Evolutionary conservation across 2,329 filamentous ascomycete genomes (phyloP), one percentile per base, ranked within the genome.

Genomic region (Aureobasidium sp.): DNA sequence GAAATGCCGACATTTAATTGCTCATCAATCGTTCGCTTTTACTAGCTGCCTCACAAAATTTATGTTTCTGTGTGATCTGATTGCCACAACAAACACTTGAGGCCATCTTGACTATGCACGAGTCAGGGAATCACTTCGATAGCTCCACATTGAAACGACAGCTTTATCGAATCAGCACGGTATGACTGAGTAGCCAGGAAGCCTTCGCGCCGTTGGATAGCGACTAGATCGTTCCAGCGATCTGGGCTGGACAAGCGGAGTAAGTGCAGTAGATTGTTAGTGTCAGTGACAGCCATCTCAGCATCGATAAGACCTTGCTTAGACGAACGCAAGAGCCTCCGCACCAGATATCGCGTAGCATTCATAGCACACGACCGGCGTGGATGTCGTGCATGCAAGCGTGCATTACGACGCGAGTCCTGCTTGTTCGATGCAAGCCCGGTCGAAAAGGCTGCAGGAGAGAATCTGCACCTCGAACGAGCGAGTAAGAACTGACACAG

Each of bases 351-450:
- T 36, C n/a, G 41, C 53, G 29, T 36, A 44, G 41, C 27, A 15
- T 46, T 34, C 12, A 29, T 20, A 57, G 39, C 15, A 20, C 6
- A 27, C 39, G 27, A 57, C 34, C 20, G 41, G 53, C 39, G 53
- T 48, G 55, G n/a, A 58, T 58, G 55, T 58, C 55, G 32, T 48
- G 55, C 55, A 58, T 48, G 44, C 42, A 37, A 15, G 29, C 55
- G 27, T 37, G 42, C 55, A 48, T 17, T 13, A 46, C 23, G 34
- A 48, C 12, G 53, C 41, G 23, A 32, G 17, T 57, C 53, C 39
- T 34, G 34, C 36, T 3, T 36, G 26, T 7, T 42, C 39, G 39
- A 47, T 58, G 55, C 55, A 58, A 23, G 42, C 20, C 32, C 27
- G 36, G 36, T 37, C 51, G 13, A 42, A 37, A 57, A 36, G 29